Evolutionary conservation across 2,329 filamentous ascomycete species (phyloP), one percentile per base, ranked within the genome.

Genomic region (Dactylellina drechsleri): DNA sequence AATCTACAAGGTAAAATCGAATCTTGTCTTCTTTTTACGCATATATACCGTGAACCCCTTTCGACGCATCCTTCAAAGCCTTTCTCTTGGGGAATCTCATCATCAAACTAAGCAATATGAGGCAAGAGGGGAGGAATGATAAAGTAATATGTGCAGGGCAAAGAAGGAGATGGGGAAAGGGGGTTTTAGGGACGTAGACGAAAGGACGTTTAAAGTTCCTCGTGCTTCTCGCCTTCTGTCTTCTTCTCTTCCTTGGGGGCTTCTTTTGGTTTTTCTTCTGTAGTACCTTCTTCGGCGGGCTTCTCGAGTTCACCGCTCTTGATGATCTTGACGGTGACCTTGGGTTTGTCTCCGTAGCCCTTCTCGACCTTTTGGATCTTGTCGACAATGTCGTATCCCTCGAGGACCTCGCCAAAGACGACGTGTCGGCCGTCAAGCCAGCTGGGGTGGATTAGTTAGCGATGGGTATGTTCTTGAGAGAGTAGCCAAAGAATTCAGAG

Each of bases 391-490:
- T 94, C 90, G 84, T 91, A 92, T 82, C 92, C 92, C 85, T 95
- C 92, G 78, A 95, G 86, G 78, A 96, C 90, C 84, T 96, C 92
- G 81, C 92, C 92, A 82, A 95, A 95, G 81, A 95, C 92, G 80
- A 95, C 92, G 84, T 95, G 92, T 79, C 86, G 87, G 82, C 91
- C 91, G 82, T 95, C 90, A 80, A 95, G 89, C 91, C 92, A 94
- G 56, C 93, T 93, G 13, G 0, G 41, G 2, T 4, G 12, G 82
- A 26, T 47, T 20, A 58, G 57, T 52, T 31, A 7, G n/a, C 43
- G 31, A 3, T 36, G 1, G 2, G 2, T 36, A 36, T 36, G 10
- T 36, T 2, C 40, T 13, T n/a, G 15, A n/a, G 1, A 47, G 12
- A 12, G 26, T 15, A 40, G 12, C 6, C 7, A 50, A 28, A 49